Evolutionary conservation across 768 basidiomycete genomes (phyloP).

Genomic region (Tylopilus sp.): DNA sequence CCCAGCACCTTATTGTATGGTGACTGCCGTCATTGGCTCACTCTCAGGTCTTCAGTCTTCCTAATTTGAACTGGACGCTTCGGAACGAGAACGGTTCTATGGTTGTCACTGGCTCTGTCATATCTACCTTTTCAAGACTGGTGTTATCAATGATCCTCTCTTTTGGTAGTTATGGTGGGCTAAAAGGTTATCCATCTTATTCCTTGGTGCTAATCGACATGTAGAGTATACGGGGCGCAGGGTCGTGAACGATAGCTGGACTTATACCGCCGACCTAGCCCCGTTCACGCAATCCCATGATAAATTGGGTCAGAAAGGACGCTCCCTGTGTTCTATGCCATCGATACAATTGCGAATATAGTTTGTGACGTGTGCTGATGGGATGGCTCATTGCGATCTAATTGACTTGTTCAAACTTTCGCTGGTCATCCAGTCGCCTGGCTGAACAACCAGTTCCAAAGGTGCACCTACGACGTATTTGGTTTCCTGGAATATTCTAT

Average conservation of each 20-base stretch:
- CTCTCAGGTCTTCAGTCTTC: constrained; percentile 39
- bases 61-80: constrained; percentile 49
- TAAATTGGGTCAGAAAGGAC: constrained; percentile 27
- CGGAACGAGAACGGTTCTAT: constrained; percentile 53
- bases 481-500: constrained; percentile 34
- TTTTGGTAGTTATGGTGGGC: constrained; percentile 49
- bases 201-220: not conserved
- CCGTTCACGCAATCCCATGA: constrained; percentile 36
- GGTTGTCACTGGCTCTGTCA: constrained; percentile 50
- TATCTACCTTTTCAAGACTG: constrained; percentile 49
- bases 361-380: constrained; percentile 27
- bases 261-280: constrained; percentile 50
- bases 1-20: constrained; percentile 1
- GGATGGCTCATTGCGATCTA: not conserved
- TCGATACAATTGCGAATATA: constrained; percentile 56
- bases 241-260: constrained; percentile 57
- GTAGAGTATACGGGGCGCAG: constrained; percentile 54
- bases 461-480: constrained; percentile 52
- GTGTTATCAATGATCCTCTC: constrained; percentile 53
- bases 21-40: constrained; percentile 9
- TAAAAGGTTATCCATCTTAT: not conserved
- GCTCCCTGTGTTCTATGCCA: constrained; percentile 51
- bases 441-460: constrained; percentile 57
- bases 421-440: constrained; percentile 50
- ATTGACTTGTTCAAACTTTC: constrained; percentile 36